Base-by-base conservation (phyloP, 768 basidiomycete species). In the Porphyrellus cyaneotinctus region DNA sequence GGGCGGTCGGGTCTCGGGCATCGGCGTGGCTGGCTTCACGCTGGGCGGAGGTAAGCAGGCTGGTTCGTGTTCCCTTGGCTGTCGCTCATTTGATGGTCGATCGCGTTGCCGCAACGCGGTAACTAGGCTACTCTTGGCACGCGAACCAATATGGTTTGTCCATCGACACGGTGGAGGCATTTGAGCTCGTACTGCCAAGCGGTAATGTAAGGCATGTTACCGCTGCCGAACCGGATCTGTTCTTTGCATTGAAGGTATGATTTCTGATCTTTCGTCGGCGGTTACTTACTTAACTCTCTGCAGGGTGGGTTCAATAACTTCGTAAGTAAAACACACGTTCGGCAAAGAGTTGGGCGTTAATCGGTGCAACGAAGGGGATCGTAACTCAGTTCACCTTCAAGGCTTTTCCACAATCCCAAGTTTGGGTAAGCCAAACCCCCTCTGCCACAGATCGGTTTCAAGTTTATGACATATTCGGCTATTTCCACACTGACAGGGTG, bases 281-380 rank as follows among this genome's bases (percentile, higher is more conserved):
- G 30, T 42, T n/a, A n/a, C n/a, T n/a, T n/a, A n/a, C n/a, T n/a
- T 55, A 10, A 64, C 23, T 28, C 13, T 42, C 17, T 43, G 36
- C 45, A 85, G 80, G 85, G 85, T 41, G 83, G 83, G 9, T 71
- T 75, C 61, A 87, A 87, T 58, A 85, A 85, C 63, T 85, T 83
- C 59, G 76, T 78, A 53, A 47, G 61, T 49, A 45, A 28, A 10
- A 39, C 28, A 31, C 47, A 49, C 58, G 32, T 43, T 12, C 20
- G 23, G 39, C 20, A 35, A 12, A 32, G 43, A 17, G 15, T n/a
- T 35, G 5, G 64, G 2, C 62, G 63, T 31, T 72, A 46, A 82
- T 78, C 64, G 52, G 69, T 11, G 63, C 38, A 32, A 47, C 22
- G 10, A 37, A 78, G 76, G 84, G 84, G 0, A 78, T 86, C 23